These are phyloP conservation scores for Astrothelium macrocarpum DNA, from an alignment of 495 filamentous ascomycete species.

Conservation along the genomic window DNA sequence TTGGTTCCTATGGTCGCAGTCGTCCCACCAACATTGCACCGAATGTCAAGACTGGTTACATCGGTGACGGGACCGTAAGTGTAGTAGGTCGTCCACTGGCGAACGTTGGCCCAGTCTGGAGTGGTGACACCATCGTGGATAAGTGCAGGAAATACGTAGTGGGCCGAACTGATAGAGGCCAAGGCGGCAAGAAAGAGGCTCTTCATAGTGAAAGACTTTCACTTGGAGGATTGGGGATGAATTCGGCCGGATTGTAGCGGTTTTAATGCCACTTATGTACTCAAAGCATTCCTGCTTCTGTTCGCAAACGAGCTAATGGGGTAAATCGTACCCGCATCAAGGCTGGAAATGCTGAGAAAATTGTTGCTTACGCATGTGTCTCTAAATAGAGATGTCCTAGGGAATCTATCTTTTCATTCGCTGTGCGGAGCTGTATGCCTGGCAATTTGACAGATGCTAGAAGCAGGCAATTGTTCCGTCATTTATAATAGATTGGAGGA, in stretches of 20 bases:
- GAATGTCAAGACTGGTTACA: conserved; percentile 5
- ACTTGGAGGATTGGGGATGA: neutral
- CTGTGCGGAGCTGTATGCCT: neutral
- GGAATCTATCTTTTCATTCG: neutral
- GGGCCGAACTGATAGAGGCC: neutral
- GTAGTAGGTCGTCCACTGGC: neutral
- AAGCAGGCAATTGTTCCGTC: neutral
- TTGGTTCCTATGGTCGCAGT: conserved; percentile 1
- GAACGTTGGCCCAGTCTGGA: conserved; percentile 1
- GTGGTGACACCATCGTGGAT: conserved; percentile 1
- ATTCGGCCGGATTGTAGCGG: neutral
- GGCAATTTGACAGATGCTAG: neutral
- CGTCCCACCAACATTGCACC: conserved; percentile 1
- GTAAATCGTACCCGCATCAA: neutral
- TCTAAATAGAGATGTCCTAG: neutral
- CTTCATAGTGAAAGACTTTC: neutral
- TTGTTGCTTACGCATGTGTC: neutral
- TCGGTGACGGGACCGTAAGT: neutral
- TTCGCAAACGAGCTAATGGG: neutral
- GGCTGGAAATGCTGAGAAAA: neutral
- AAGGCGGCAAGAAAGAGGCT: neutral
- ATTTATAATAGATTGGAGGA: neutral
- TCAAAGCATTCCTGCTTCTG: neutral
- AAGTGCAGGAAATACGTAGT: conserved; percentile 2
- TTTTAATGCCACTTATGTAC: neutral